Conservation (phyloP, 345 rosid species). For the Pseudoturritis turrita region DNA sequence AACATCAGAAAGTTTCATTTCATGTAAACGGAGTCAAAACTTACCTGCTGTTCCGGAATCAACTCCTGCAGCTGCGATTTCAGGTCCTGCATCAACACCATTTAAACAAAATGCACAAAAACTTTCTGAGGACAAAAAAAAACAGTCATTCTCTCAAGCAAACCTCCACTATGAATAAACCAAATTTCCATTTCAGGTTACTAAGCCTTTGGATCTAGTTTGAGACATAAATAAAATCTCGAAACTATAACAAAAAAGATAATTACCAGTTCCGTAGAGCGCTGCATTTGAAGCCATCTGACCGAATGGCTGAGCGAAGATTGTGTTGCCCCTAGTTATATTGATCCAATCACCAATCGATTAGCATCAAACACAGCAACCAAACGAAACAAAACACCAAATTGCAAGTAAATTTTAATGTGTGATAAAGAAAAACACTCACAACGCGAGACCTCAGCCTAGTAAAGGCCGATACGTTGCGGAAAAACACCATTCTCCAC, state of each 20-base stretch:
- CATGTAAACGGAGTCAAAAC: neutral
- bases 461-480: slow-evolving; percentile 55
- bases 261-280: slow-evolving; percentile 60
- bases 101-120: slow-evolving; percentile 3
- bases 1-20: neutral
- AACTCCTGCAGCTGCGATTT: slow-evolving; percentile 83
- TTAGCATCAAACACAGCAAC: neutral
- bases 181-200: neutral
- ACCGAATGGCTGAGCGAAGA: slow-evolving; percentile 56
- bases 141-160: neutral
- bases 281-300: slow-evolving; percentile 90
- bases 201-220: neutral
- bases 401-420: no score
- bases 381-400: neutral
- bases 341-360: slow-evolving; percentile 11
- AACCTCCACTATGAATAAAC: neutral
- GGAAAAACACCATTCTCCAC: slow-evolving; percentile 61
- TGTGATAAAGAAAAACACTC: slow-evolving; percentile 26
- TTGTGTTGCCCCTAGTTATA: slow-evolving; percentile 51
- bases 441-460: slow-evolving; percentile 67
- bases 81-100: slow-evolving; percentile 55
- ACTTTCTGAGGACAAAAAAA: no score
- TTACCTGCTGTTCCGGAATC: slow-evolving; percentile 96
- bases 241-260: neutral
- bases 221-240: neutral